Evolutionary conservation across 2,329 filamentous ascomycete species (phyloP).

Genomic region (Ophiostoma piceae): DNA sequence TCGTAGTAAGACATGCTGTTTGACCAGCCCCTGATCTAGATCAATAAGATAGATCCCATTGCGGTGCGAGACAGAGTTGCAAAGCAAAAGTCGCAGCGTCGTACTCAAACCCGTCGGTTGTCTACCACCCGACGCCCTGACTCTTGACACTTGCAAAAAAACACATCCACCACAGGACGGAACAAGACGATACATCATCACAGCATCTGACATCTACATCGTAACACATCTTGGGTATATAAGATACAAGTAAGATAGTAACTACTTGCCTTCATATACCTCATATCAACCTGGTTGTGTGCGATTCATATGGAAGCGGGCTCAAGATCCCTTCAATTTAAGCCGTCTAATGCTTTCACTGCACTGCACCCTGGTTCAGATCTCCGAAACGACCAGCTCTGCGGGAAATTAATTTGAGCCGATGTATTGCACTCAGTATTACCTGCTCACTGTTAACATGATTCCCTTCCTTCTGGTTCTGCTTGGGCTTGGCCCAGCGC

Average conservation of each 20-base stretch:
- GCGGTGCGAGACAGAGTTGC: background rate
- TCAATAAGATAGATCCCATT: background rate
- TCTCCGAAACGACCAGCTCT: background rate
- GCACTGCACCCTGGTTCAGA: background rate
- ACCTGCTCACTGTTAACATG: background rate
- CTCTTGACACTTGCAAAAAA: background rate
- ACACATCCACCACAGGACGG: background rate
- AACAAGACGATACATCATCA: background rate
- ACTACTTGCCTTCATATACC: background rate
- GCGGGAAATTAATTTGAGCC: background rate
- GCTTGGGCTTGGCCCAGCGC: background rate
- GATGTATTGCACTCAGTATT: background rate
- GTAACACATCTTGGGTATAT: background rate
- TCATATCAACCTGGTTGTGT: background rate
- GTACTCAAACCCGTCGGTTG: background rate
- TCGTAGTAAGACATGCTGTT: background rate
- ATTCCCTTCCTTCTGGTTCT: background rate
- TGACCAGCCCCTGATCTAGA: slow-evolving; percentile 9
- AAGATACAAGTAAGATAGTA: background rate
- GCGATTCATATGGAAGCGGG: background rate
- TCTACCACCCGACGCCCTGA: background rate
- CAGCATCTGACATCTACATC: background rate
- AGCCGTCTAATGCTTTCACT: background rate
- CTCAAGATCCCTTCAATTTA: background rate
- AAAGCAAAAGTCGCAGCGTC: background rate